Evolutionary conservation across 1,139 yeast species (phyloP), one percentile per base, ranked within the genome.

Genomic region (Hansenula anomala): DNA sequence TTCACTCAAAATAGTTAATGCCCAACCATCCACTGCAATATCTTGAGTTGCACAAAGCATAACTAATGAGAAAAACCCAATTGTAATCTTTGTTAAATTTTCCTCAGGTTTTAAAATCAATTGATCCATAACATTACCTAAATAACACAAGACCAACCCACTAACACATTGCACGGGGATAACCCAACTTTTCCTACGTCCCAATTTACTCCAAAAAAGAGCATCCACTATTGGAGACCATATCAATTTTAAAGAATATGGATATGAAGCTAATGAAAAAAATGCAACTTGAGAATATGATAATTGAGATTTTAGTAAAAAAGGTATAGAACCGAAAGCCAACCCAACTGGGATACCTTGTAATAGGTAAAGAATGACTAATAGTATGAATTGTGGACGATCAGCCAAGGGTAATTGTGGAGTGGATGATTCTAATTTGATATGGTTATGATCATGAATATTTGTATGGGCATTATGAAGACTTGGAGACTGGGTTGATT

Each of bases 1-100:
- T 19, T 80, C 80, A 15, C 90, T 79, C 39, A 92, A 67, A 37
- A 92, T 78, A 1, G 97, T 92, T 55, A 92, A 66, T 0, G 97
- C 97, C 98, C 98, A 92, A 7, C 98, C 98, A 63, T 92, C 99
- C 14, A 92, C 98, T 1, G 98, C 97, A 40, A 92, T 92, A 59
- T 92, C 99, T 60, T 92, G 98, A 0, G 99, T 92, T 3, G 98
- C 97, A 64, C 97, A 90, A 43, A 92, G 69, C 43, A 92, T 77
- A 32, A 92, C 92, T 43, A 94, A 65, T 17, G 78, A 48, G 52
- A 90, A 86, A 62, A 92, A 92, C 42, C 78, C 71, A 40, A 59
- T 54, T 0, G 90, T 81, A 44, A 88, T 76, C 11, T 59, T 56
- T 5, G 65, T 56, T 44, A 87, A 63, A 50, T 84, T 76, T 16